Conservation (phyloP, 176 grass and related monocot species). For the Phoenix dactylifera region DNA sequence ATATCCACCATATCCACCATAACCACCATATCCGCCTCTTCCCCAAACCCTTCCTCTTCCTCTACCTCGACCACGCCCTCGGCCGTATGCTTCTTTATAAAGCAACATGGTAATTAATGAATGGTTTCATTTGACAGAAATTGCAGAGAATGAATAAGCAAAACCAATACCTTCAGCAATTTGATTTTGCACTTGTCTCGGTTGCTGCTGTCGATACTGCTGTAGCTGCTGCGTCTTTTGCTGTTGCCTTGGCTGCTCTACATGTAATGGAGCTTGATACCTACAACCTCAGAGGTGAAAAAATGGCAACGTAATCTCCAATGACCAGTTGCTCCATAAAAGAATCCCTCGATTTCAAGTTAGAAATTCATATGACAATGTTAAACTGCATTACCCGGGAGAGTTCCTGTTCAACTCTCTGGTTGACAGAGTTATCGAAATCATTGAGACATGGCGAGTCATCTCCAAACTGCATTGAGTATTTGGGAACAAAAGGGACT, state of each 20-base stretch:
- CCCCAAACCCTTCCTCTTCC: constrained; percentile 16
- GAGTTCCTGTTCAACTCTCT: constrained; percentile 56
- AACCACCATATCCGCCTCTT: neutral
- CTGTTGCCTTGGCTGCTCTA: constrained; percentile 51
- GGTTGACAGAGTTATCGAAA: constrained; percentile 79
- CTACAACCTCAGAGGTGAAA: constrained; percentile 10
- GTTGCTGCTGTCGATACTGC: constrained; percentile 16
- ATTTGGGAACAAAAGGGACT: too few species aligned
- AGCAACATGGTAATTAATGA: constrained; percentile 1
- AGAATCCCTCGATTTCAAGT: neutral
- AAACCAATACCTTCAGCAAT: constrained; percentile 47
- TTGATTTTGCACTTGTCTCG: constrained; percentile 33
- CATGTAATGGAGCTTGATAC: constrained; percentile 58
- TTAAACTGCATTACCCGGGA: constrained; percentile 47
- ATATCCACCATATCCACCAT: constrained; percentile 7
- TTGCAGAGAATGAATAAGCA: neutral
- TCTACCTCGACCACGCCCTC: constrained; percentile 34
- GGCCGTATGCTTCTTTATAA: constrained; percentile 41
- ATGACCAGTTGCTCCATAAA: constrained; percentile 1
- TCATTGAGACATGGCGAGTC: constrained; percentile 88
- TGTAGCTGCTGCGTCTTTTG: constrained; percentile 42
- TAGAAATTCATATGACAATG: neutral
- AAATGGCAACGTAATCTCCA: neutral
- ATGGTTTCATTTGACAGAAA: constrained; percentile 6
- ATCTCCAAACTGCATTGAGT: constrained; percentile 50